Percentiles rank a stretch among this genome's conserved stretches.
These are phyloP conservation scores for Termitomyces eurrhizus DNA, from an alignment of 768 basidiomycete species.

Conservation along the genomic window DNA sequence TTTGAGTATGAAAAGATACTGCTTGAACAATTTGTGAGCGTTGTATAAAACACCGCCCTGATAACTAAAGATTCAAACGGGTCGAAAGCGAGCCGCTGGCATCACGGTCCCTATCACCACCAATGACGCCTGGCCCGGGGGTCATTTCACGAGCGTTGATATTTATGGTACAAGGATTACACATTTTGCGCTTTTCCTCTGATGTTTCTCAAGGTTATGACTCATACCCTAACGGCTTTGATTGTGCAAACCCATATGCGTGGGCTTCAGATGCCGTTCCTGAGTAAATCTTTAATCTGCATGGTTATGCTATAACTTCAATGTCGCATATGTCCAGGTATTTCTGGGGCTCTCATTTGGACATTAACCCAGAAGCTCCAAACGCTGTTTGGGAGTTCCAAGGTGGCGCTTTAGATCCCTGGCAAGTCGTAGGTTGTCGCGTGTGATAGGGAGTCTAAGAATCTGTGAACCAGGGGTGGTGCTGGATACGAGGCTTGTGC, in stretches of 20 bases:
- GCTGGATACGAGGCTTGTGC: slow-evolving; percentile 31
- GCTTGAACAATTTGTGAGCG: slow-evolving; percentile 28
- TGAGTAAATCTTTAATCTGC: slow-evolving; percentile 20
- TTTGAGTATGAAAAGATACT: slow-evolving; percentile 34
- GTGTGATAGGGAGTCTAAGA: background rate
- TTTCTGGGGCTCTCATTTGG: slow-evolving; percentile 36
- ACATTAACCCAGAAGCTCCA: slow-evolving; percentile 31
- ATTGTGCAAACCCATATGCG: slow-evolving; percentile 42
- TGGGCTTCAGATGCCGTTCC: slow-evolving; percentile 45
- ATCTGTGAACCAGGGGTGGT: slow-evolving; percentile 31
- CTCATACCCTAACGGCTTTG: slow-evolving; percentile 51
- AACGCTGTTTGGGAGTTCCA: slow-evolving; percentile 44
- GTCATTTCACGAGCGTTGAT: slow-evolving; percentile 41
- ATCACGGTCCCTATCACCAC: slow-evolving; percentile 44
- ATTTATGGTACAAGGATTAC: slow-evolving; percentile 36
- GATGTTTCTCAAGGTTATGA: slow-evolving; percentile 30
- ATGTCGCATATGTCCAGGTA: slow-evolving; percentile 19
- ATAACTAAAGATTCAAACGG: background rate
- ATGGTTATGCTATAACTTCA: background rate
- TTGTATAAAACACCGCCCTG: background rate
- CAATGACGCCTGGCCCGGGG: slow-evolving; percentile 44
- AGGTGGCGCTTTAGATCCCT: slow-evolving; percentile 51
- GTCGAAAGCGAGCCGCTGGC: slow-evolving; percentile 33
- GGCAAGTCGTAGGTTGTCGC: slow-evolving; percentile 20
- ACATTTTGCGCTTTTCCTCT: background rate